Percentiles rank a stretch among this genome's conserved stretches.
Conservation (phyloP, 139 green algal genomes). For the Tetratostichococcus sp. region DNA sequence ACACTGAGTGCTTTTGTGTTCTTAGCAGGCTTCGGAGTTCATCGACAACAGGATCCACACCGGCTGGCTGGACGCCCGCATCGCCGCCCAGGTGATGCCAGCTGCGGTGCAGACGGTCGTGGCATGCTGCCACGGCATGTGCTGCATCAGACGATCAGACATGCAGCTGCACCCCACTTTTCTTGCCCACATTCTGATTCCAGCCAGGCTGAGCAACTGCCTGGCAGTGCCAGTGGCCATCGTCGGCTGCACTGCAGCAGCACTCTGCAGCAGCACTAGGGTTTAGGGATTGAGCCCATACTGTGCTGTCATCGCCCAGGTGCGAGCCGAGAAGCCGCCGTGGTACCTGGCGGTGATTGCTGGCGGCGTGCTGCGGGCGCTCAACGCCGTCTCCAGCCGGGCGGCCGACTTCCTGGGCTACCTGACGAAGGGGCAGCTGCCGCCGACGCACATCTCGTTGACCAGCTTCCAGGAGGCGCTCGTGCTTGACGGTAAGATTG, state of each 20-base stretch:
- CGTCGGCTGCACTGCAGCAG: too few relatives aligned
- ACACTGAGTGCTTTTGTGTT: too few relatives aligned
- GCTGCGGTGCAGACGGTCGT: too few relatives aligned
- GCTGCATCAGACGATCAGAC: too few relatives aligned
- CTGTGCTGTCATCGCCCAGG: too few relatives aligned
- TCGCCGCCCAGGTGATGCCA: slow-evolving; percentile 73
- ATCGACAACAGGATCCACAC: slow-evolving; percentile 82
- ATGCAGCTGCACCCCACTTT: too few relatives aligned
- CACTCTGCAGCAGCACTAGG: too few relatives aligned
- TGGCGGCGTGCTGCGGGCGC: slow-evolving; percentile 63
- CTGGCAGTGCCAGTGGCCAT: too few relatives aligned
- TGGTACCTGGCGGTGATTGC: slow-evolving; percentile 91
- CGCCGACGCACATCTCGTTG: slow-evolving; percentile 71
- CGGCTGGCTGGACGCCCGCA: slow-evolving; percentile 93
- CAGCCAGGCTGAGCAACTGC: too few relatives aligned
- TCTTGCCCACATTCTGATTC: too few relatives aligned
- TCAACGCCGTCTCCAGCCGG: slow-evolving; percentile 40
- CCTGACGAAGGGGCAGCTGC: slow-evolving; percentile 93
- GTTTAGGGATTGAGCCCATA: too few relatives aligned
- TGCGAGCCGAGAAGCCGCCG: slow-evolving; percentile 54
- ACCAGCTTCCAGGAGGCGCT: slow-evolving; percentile 55
- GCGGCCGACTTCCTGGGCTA: slow-evolving; percentile 85
- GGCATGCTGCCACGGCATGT: too few relatives aligned
- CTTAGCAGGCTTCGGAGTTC: slow-evolving; percentile 55
- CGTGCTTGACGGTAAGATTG: slow-evolving; percentile 41